These are phyloP conservation scores for Sordaria brevicollis DNA, from an alignment of 495 filamentous ascomycete genomes.

Conservation along the genomic window DNA sequence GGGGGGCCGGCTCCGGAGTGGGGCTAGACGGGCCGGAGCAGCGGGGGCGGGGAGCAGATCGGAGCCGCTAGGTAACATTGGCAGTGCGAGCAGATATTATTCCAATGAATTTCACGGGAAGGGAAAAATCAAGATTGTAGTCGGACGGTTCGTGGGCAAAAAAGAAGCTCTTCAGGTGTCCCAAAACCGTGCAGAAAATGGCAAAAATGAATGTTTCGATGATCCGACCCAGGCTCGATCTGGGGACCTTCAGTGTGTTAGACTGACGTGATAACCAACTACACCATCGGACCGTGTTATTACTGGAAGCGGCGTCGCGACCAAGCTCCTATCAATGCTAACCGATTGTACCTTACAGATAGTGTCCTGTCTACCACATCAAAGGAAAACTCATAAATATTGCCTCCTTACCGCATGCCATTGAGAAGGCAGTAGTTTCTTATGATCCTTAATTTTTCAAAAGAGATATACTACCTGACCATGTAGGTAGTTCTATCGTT, in stretches of 20 bases:
- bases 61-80: background rate
- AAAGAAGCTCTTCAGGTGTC: too few relatives aligned
- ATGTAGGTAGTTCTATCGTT: too few relatives aligned
- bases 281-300: background rate
- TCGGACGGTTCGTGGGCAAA: background rate
- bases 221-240: background rate
- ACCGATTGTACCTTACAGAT: background rate
- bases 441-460: too few relatives aligned
- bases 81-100: too few relatives aligned
- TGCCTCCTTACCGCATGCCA: too few relatives aligned
- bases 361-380: background rate
- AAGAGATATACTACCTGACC: too few relatives aligned
- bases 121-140: too few relatives aligned
- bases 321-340: background rate
- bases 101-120: too few relatives aligned
- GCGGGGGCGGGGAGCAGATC: background rate
- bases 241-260: background rate
- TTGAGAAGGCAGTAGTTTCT: too few relatives aligned
- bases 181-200: too few relatives aligned
- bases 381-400: background rate
- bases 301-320: background rate
- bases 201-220: background rate
- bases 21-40: background rate
- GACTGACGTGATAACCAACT: background rate
- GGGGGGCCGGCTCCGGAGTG: background rate